phyloP scores from a whole-genome alignment of 176 grass and related monocot genomes.

The Avena insularis region DNA sequence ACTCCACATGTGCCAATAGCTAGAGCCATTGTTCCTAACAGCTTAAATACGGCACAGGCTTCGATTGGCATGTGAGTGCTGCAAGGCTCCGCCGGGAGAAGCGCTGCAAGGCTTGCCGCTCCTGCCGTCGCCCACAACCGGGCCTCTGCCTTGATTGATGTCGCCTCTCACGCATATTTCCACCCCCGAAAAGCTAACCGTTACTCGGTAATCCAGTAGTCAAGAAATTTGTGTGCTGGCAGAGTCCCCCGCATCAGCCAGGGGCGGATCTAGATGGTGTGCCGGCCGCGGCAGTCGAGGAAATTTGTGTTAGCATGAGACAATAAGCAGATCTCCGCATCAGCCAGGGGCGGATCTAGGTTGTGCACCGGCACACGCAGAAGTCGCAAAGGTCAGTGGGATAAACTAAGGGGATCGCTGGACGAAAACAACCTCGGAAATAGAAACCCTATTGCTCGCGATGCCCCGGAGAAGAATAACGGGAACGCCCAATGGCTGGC shows the following conservation, averaged over 20 bases:
- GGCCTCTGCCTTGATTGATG: no score
- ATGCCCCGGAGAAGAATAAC: background rate
- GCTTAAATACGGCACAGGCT: background rate
- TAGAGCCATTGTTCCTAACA: background rate
- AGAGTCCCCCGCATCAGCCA: slow-evolving; percentile 32
- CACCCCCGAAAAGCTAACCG: background rate
- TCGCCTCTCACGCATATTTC: background rate
- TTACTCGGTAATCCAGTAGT: background rate
- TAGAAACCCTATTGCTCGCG: background rate
- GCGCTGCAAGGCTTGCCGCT: no score
- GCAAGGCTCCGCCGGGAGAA: no score
- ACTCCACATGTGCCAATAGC: no score
- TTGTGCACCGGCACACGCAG: background rate
- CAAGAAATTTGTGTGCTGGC: background rate
- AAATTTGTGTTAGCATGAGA: background rate
- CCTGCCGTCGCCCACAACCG: no score
- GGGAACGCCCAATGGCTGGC: background rate
- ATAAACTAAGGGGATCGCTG: background rate
- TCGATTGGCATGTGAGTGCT: background rate
- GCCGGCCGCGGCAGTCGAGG: background rate
- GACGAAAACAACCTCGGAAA: background rate
- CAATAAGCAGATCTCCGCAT: slow-evolving; percentile 32
- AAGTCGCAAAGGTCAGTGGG: background rate
- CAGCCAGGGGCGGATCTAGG: slow-evolving; percentile 19
- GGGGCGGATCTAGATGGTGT: slow-evolving; percentile 11